Base-by-base conservation (phyloP, 2,329 filamentous ascomycete species). In the Colletotrichum endophyticum region DNA sequence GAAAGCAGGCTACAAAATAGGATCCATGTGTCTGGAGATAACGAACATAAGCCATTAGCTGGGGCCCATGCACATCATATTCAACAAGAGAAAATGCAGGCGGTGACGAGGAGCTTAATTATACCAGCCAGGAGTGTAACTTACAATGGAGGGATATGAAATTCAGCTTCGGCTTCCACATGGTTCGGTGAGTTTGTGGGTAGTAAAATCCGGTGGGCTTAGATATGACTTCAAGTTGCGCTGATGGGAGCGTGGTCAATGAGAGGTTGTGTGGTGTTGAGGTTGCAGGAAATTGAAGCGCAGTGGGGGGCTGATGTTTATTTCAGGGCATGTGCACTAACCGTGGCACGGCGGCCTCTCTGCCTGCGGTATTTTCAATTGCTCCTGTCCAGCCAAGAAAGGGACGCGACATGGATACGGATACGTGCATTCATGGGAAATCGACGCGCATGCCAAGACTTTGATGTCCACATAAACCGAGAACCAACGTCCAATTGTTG, bases 1-100 rank as follows among this genome's bases (percentile, higher is more conserved):
- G 66, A 34, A 6, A 71, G 22, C 16, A 75, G 30, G 19, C 30
- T 66, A 16, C 66, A 70, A 19, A 66, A 70, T 6, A 70, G 28
- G 5, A 75, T 66, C 66, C 67, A 75, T 5, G 30, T 22, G n/a
- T 70, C 61, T 64, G 30, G 9, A 34, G 9, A 8, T 28, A 16
- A 27, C 7, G 11, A n/a, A 27, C 2, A 19, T 22, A 4, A 12
- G 13, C 7, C 12, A 44, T 64, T 12, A 64, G 32, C 19, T 39
- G 6, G n/a, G 13, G 6, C 11, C 3, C 32, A 22, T 13, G 12
- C 1, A 32, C 19, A 15, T 19, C 16, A 44, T 11, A 11, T 44
- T 44, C 39, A n/a, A 11, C 19, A 3, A 44, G 19, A 5, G 19
- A 44, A 39, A 39, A 19, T 39, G 36, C 5, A 5, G 36, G 36